Evolutionary conservation across 768 basidiomycete species (phyloP), one percentile per base, ranked within the genome.

Genomic region (Lyophyllum shimeji): DNA sequence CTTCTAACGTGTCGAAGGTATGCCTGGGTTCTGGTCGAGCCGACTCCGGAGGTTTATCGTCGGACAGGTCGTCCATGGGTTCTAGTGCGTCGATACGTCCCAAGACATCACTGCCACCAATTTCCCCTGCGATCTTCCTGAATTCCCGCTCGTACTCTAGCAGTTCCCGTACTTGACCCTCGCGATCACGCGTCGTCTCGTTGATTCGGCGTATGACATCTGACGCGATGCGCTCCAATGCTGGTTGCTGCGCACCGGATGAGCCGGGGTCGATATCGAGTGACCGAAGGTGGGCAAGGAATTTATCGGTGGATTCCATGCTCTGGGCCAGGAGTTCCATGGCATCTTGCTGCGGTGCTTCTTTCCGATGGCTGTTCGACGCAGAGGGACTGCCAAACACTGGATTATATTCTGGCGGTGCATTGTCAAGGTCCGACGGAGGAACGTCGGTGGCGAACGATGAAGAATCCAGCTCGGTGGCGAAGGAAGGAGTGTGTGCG

Each of bases 131-230:
- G 61, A 92, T 89, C 66, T 84, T 84, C 61, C 82, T 80, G 65
- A 95, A 84, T 69, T 93, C 87, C 50, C 90, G 82, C 64, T 94
- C 92, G 65, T 80, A 88, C 59, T 86, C 89, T 33, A 86, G 73
- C 51, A 95, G 71, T 64, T 86, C 89, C 50, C 93, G 86, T 3
- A 92, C 82, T 71, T 95, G 93, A 2, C 78, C 80, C 67, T 95
- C 93, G 54, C 93, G 82, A 63, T 91, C 86, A 46, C 85, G 83
- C 33, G 83, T 82, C 12, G 85, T 81, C 53, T 89, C 86, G 69
- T 93, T 88, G 57, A 94, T 79, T 33, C 82, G 79, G 34, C 90
- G 81, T 62, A 95, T 90, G 58, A 92, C 78, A 60, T 89, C 83
- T 17, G 87, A 84, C 6, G 93, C 88, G 42, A 90, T 75, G 40